These are phyloP conservation scores for Fimicolochytrium jonesii DNA, from an alignment of 192 early-diverging fungal genomes.

Conservation along the genomic window DNA sequence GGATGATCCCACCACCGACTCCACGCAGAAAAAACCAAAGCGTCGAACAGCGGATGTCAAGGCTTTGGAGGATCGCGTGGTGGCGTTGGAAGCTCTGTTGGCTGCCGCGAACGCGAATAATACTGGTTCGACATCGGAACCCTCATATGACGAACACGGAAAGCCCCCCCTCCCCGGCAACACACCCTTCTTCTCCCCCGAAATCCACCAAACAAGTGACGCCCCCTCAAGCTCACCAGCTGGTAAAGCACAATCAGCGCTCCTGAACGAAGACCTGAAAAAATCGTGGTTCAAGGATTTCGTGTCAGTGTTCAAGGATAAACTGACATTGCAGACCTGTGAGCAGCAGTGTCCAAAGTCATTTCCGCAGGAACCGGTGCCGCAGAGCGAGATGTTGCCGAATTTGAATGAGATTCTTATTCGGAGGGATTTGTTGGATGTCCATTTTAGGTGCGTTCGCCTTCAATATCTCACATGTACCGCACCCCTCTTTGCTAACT, in stretches of 20 bases:
- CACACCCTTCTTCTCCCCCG: not conserved
- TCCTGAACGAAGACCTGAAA: not conserved
- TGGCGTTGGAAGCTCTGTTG: conserved; percentile 10
- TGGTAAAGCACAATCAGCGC: not conserved
- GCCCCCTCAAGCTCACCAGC: not conserved
- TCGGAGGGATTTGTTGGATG: not conserved
- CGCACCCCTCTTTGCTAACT: not conserved
- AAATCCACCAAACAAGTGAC: not conserved
- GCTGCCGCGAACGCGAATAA: not conserved
- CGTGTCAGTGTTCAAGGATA: no score
- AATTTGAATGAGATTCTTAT: not conserved
- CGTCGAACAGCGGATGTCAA: conserved; percentile 1
- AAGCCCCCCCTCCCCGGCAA: not conserved
- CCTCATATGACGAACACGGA: not conserved
- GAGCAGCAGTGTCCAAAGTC: no score
- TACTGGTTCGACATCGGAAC: not conserved
- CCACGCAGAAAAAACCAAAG: not conserved
- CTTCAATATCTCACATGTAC: not conserved
- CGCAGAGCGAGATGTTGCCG: not conserved
- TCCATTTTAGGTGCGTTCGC: not conserved
- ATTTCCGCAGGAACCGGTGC: no score
- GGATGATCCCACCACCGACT: no score
- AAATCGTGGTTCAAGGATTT: no score
- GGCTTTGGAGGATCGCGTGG: conserved; percentile 14
- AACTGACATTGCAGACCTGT: no score